Base-by-base conservation (phyloP, 1,139 yeast species). In the Starmera stellimalicola region DNA sequence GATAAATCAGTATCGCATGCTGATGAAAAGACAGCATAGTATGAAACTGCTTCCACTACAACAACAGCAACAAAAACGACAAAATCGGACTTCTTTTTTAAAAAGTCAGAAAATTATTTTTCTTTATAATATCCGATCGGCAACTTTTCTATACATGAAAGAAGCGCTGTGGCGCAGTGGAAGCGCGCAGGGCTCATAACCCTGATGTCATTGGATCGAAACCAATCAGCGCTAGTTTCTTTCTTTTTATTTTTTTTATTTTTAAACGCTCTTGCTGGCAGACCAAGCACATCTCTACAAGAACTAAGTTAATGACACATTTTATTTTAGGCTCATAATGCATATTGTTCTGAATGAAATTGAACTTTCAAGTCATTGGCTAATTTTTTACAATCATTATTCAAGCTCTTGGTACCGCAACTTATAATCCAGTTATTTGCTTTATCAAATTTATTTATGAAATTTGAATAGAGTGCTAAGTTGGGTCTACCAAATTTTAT, bases 141-240 rank as follows among this genome's bases (percentile, higher is more conserved):
- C n/a, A n/a, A n/a, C n/a, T n/a, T 20, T 20, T 4, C 9, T 4
- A 4, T n/a, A 22, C 25, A 5, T 5, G 5, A 22, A 22, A 22
- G 8, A 16, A 63, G 83, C 84, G 82, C 77, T 75, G 87, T 82
- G 93, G 91, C 94, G 94, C 94, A 83, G 94, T 77, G 94, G 94
- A 81, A 83, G 94, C 94, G 94, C 93, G 94, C 94, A 80, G 94
- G 93, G 93, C 93, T 81, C 93, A 84, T 85, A 85, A 85, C 95
- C 95, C 95, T 83, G 94, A 84, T 80, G 95, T 83, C 95, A 93
- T 77, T 70, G 93, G 95, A 85, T 85, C 95, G 95, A 85, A 83
- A 85, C 95, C 88, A 70, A 78, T 93, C 91, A 82, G 82, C 93
- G 95, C 95, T 84, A 83, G 33, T 38, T 44, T 54, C 57, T 53